Base-by-base conservation (phyloP, 176 grass and related monocot genomes). In the Alloteropsis semialata region DNA sequence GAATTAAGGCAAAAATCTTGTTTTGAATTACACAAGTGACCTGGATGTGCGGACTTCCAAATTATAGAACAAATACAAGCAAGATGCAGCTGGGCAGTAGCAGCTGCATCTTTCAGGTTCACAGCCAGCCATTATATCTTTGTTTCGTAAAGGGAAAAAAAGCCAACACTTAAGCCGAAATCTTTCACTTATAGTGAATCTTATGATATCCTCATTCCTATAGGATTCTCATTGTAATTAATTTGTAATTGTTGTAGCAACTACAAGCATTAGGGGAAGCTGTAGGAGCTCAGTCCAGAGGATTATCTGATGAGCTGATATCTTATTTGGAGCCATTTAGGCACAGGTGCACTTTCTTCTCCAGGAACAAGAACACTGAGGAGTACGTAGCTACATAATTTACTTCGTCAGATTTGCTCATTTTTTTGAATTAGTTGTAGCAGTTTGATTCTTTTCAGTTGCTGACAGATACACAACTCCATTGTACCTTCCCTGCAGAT, bases 241-340 rank as follows among this genome's bases (percentile, higher is more conserved):
- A 82, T 70, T 19, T 89, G 32, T 56, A 74, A 57, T 54, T 80
- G 69, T 7, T 90, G 24, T 77, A 92, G 96, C 86, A 99, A 92
- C 87, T 91, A n/a, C 91, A 90, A 92, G 90, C 62, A 44, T 79
- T 99, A 64, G 91, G 77, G 44, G 93, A 99, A 80, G 74, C 79
- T 67, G 82, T 92, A 34, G 96, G 96, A 69, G 85, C 50, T 69
- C 82, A 93, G 77, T 85, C 75, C 55, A 93, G 88, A 90, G 96
- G 96, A 63, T 88, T 99, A 81, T 77, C 96, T 37, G 91, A 99
- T 76, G 93, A 96, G 34, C 72, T 96, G 60, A 96, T 99, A 75
- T 65, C 80, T 81, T 93, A 87, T 68, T 77, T 99, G 78, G 84
- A 69, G 22, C 80, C 65, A 49, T 89, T 86, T 56, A 88, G 76